Evolutionary conservation across 805 yeast species (phyloP).

Genomic region (Candida adriatica): DNA sequence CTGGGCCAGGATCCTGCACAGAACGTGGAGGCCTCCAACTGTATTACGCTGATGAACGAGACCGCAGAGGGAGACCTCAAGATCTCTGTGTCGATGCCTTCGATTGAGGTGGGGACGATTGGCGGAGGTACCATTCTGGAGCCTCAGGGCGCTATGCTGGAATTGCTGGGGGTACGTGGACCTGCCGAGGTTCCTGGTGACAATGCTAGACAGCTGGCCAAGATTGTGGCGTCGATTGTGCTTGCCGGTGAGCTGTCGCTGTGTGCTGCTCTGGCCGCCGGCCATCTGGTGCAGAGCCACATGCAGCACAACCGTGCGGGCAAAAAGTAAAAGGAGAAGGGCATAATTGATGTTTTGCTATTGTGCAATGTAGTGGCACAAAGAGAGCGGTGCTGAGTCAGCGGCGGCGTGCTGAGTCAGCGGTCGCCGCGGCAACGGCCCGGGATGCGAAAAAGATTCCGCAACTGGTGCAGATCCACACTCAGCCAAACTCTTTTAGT

Average conservation of each 20-base stretch:
- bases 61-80: conserved; percentile 68
- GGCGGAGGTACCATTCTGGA: conserved; percentile 98
- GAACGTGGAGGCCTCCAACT: conserved; percentile 94
- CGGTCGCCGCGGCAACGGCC: no score
- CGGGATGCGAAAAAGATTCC: no score
- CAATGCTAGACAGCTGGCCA: conserved; percentile 90
- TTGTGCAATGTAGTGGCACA: no score
- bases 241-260: conserved; percentile 93
- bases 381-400: no score
- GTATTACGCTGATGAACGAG: conserved; percentile 93
- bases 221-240: conserved; percentile 88
- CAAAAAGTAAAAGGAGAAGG: not conserved
- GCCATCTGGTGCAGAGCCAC: conserved; percentile 95
- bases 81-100: conserved; percentile 98
- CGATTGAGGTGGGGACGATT: conserved; percentile 97
- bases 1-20: conserved; percentile 99
- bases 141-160: conserved; percentile 96
- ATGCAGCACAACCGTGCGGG: conserved; percentile 82
- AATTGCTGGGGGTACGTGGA: conserved; percentile 89
- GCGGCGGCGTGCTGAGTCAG: no score
- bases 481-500: not conserved
- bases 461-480: no score
- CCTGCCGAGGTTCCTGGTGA: conserved; percentile 93
- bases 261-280: conserved; percentile 96
- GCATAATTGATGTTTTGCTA: not conserved